Base-by-base conservation (phyloP, 176 grass and related monocot species). In the Aegilops tauschii region DNA sequence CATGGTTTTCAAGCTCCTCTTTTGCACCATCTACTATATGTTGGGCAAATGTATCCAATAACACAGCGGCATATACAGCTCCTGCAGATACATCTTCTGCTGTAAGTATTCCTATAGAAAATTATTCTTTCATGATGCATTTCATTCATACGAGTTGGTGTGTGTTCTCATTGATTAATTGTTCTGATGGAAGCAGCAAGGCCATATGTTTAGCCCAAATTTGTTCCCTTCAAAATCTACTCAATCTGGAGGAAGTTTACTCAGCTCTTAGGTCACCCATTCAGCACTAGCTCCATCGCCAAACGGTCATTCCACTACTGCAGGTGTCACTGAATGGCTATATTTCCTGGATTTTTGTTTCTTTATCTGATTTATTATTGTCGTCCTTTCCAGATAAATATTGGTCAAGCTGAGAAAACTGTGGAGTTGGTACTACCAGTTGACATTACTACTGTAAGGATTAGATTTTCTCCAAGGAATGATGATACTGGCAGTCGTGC, bases 391-490 rank as follows among this genome's bases (percentile, higher is more conserved):
- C 67, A 86, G 77, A 56, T 73, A 69, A 80, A 73, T 35, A 8
- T 63, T 80, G 52, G 34, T 80, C 29, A 47, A 18, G 27, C 52
- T 21, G 62, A 30, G 20, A 80, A 73, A 72, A 49, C 77, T 21
- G 21, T 86, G 49, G 85, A 86, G 18, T 73, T 86, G 54, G 28
- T 80, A 35, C 66, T 86, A 45, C 67, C 77, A 61, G 23, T 12
- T 40, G 28, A 73, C 39, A 72, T 86, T 58, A 61, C 52, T 34
- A 14, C 32, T 45, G 27, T 73, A 72, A 80, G 36, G 65, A 73
- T 80, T 80, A 69, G 32, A 80, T 86, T 80, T 80, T 71, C 37
- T 35, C 29, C 82, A 63, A 84, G 36, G 37, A 64, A 76, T 64
- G 54, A 64, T 84, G 56, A 27, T 73, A 30, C 36, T 45, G 70